Base-by-base conservation (phyloP, 2,329 filamentous ascomycete genomes). In the Lojkania enalia region DNA sequence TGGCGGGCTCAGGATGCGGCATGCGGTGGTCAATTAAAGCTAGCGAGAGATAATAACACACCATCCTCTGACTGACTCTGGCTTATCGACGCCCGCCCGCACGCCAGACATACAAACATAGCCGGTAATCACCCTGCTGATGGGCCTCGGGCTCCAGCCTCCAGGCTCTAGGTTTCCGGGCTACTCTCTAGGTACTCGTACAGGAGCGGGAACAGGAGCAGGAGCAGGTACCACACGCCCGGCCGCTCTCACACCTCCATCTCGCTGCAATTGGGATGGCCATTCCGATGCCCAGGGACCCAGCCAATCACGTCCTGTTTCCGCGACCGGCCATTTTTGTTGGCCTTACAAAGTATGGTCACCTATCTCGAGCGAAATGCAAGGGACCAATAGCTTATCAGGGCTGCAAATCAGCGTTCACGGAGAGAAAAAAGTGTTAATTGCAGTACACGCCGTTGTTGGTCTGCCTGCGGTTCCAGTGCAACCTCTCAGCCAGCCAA, bases 301-400 rank as follows among this genome's bases (percentile, higher is more conserved):
- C n/a, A n/a, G n/a, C 23, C 23, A 27, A 27, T 27, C 7, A n/a
- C 23, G n/a, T 27, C n/a, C 7, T n/a, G 23, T n/a, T 27, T 7
- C 23, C 23, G 23, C 23, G 7, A 27, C 23, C 7, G n/a, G 23
- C 23, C 7, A 27, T 27, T 27, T n/a, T 27, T n/a, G 23, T 27
- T 27, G 23, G 23, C 23, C 23, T 27, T n/a, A 7, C n/a, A n/a
- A n/a, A n/a, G n/a, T n/a, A n/a, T 33, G 14, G 30, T 33, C 16
- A 11, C 9, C 30, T 16, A 7, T 16, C 7, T 16, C 14, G 30
- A 33, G 16, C 9, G 7, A 16, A 7, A 33, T 51, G 51, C 45
- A 51, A 51, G 48, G 43, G 36, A 51, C 44, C 27, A 42, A 30
- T 31, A n/a, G n/a, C 16, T 12, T 16, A 16, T 19, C 31, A 19